Conservation (phyloP, 495 filamentous ascomycete genomes). For the Cenococcum geophilum region DNA sequence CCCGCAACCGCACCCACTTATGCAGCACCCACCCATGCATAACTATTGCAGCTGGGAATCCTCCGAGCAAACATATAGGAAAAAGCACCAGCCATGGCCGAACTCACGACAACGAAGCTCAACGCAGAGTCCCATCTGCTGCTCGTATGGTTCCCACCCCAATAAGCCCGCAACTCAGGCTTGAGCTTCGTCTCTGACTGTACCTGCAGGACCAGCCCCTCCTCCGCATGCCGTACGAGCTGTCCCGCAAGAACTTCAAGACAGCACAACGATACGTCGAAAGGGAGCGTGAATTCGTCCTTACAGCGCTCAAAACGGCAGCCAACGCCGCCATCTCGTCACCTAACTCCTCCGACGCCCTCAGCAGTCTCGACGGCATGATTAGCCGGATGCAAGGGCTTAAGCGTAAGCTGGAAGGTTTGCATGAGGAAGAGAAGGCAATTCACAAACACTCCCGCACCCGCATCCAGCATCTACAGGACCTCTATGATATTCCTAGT, state of each 20-base stretch:
- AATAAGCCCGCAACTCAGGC: background rate
- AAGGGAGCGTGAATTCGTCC: constrained; percentile 63
- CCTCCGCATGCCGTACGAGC: constrained; percentile 82
- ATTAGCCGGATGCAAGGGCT: constrained; percentile 74
- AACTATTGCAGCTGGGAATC: background rate
- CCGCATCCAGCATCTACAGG: constrained; percentile 70
- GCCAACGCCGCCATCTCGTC: constrained; percentile 59
- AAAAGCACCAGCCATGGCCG: constrained; percentile 34
- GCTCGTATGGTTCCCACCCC: constrained; percentile 45
- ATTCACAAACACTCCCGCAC: constrained; percentile 67
- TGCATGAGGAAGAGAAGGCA: constrained; percentile 69
- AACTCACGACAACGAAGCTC: constrained; percentile 56
- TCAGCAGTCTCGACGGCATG: constrained; percentile 75
- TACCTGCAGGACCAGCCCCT: constrained; percentile 79
- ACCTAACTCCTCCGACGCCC: constrained; percentile 34
- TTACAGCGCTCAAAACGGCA: constrained; percentile 61
- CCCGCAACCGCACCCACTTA: too few relatives aligned
- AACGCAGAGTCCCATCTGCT: constrained; percentile 68
- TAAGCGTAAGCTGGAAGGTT: constrained; percentile 74
- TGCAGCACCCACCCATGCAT: too few relatives aligned
- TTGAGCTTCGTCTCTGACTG: background rate
- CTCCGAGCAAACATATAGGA: background rate
- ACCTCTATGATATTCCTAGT: constrained; percentile 71
- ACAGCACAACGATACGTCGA: constrained; percentile 76
- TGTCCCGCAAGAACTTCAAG: constrained; percentile 89